Conservation (phyloP, 139 green algal genomes). For the Auxenochlorella pyrenoidosa region DNA sequence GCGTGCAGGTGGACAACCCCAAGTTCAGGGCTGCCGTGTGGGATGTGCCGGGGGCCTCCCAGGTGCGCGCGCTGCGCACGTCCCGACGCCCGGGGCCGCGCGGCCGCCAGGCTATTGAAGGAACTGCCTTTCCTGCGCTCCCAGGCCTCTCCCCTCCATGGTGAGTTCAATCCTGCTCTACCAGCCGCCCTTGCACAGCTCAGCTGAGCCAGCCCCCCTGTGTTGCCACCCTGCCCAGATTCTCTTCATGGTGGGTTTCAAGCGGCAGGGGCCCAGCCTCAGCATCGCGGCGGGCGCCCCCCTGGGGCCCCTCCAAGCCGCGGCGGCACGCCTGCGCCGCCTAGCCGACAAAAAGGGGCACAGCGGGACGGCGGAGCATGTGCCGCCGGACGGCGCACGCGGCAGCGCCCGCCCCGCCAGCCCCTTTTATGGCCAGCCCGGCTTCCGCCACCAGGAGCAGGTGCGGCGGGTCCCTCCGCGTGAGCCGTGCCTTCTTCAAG, state of each 20-base stretch:
- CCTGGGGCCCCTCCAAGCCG: conserved; percentile 5
- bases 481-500: no score
- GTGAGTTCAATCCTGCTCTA: no score
- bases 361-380: not conserved
- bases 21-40: conserved; percentile 31
- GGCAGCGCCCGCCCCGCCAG: not conserved
- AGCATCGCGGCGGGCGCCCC: conserved; percentile 20
- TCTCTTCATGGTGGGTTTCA: conserved; percentile 36
- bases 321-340: not conserved
- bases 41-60: conserved; percentile 26
- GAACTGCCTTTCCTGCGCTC: no score
- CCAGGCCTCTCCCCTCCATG: no score
- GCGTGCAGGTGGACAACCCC: conserved; percentile 26
- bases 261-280: conserved; percentile 2
- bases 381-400: conserved; percentile 12
- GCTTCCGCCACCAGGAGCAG: conserved; percentile 50
- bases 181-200: no score
- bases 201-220: no score
- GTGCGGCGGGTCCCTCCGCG: not conserved
- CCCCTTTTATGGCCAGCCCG: conserved; percentile 23
- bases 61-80: not conserved
- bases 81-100: no score
- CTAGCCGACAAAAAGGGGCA: conserved; percentile 40
- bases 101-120: no score
- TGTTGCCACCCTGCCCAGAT: not conserved